A percentile compares a stretch with the other conserved stretches of the same genome.
phyloP scores from a whole-genome alignment of 305 asterid genomes.

The Nicotiana rustica region DNA sequence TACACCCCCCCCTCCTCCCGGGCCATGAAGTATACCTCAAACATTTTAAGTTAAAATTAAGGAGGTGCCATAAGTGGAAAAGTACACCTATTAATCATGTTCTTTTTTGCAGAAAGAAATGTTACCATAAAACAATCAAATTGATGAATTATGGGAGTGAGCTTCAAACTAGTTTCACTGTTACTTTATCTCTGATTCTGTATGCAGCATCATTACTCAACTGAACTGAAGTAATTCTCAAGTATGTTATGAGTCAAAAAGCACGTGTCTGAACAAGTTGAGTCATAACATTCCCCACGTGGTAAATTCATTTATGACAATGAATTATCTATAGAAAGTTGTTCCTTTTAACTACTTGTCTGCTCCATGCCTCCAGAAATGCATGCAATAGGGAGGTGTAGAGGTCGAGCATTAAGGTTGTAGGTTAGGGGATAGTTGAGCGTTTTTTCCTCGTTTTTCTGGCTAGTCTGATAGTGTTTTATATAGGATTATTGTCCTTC shows the following conservation, averaged over 20 bases:
- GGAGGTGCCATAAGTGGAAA: background rate
- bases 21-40: background rate
- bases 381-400: background rate
- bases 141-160: background rate
- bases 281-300: background rate
- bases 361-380: background rate
- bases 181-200: background rate
- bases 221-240: background rate
- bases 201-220: background rate
- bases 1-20: background rate
- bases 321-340: background rate
- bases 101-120: background rate
- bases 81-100: background rate
- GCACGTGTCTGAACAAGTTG: background rate
- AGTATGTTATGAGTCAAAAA: background rate
- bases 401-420: no score
- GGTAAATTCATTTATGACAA: slow-evolving; percentile 1
- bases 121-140: background rate
- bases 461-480: no score
- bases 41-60: background rate
- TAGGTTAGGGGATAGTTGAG: no score
- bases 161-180: background rate
- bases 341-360: background rate
- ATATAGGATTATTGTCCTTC: no score
- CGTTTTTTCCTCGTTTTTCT: no score